These are phyloP conservation scores for Colletotrichum sp. DNA, from an alignment of 2,329 filamentous ascomycete genomes.

Conservation along the genomic window DNA sequence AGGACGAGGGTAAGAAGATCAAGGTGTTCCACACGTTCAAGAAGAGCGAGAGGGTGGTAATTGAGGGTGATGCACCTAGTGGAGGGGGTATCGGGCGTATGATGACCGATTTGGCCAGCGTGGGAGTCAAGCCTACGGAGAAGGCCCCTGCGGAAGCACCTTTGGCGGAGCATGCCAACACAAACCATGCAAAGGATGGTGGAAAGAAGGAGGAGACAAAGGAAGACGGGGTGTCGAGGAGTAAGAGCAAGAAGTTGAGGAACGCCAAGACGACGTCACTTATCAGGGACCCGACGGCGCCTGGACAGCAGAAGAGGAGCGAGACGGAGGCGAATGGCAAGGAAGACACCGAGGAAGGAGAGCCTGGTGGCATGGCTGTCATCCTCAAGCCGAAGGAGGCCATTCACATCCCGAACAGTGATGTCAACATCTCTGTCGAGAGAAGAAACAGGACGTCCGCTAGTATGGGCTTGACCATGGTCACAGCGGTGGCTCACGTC, in stretches of 20 bases:
- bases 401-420: slow-evolving; percentile 77
- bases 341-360: slow-evolving; percentile 24
- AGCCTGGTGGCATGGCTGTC: slow-evolving; percentile 72
- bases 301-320: slow-evolving; percentile 4
- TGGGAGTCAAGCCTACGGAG: slow-evolving; percentile 32
- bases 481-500: slow-evolving; percentile 90
- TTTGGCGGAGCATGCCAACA: slow-evolving; percentile 31
- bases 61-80: slow-evolving; percentile 62
- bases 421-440: slow-evolving; percentile 91
- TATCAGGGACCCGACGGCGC: slow-evolving; percentile 26
- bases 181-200: slow-evolving; percentile 19
- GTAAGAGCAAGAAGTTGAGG: slow-evolving; percentile 23
- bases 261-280: slow-evolving; percentile 36
- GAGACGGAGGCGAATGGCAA: not conserved
- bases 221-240: slow-evolving; percentile 11
- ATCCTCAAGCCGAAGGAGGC: slow-evolving; percentile 76
- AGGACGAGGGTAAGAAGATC: slow-evolving; percentile 88
- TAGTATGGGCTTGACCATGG: slow-evolving; percentile 83
- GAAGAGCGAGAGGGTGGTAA: slow-evolving; percentile 72
- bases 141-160: slow-evolving; percentile 42
- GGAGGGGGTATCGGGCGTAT: slow-evolving; percentile 55
- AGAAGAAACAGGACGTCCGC: slow-evolving; percentile 80
- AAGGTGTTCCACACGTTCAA: slow-evolving; percentile 82
- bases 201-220: slow-evolving; percentile 6
- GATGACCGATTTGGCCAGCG: slow-evolving; percentile 58